phyloP scores from a whole-genome alignment of 106 monocot species.

The Acanthochlamys bracteata region DNA sequence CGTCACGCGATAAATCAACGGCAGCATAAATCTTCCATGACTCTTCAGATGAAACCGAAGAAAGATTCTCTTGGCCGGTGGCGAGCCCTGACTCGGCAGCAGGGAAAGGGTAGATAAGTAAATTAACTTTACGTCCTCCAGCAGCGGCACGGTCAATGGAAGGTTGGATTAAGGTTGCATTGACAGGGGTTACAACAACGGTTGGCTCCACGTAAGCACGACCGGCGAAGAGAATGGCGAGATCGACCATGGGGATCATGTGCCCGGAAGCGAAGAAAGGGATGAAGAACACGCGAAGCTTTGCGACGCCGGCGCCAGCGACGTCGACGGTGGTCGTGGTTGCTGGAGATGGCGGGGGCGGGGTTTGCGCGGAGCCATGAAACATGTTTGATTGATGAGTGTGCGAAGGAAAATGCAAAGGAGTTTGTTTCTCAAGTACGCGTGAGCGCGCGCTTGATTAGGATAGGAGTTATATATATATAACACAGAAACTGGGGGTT shows the following conservation, averaged over 20 bases:
- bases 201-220: conserved; percentile 24
- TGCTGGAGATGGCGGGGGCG: too few relatives aligned
- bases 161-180: conserved; percentile 9
- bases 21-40: background rate
- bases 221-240: conserved; percentile 16
- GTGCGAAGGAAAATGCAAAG: too few relatives aligned
- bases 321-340: too few relatives aligned
- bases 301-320: background rate
- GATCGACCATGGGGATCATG: conserved; percentile 27
- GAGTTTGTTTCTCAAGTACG: too few relatives aligned
- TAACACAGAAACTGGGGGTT: too few relatives aligned
- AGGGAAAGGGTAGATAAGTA: conserved; percentile 20
- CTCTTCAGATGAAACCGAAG: background rate
- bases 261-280: conserved; percentile 31
- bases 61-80: conserved; percentile 5
- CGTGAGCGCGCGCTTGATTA: too few relatives aligned
- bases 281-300: conserved; percentile 22
- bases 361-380: too few relatives aligned
- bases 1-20: background rate
- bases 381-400: too few relatives aligned
- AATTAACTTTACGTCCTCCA: conserved; percentile 3
- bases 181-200: conserved; percentile 18
- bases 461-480: too few relatives aligned
- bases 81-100: conserved; percentile 3
- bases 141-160: conserved; percentile 15